Percentiles rank a stretch among this genome's conserved stretches.
These are phyloP conservation scores for Hirsutella rhossiliensis DNA, from an alignment of 2,329 filamentous ascomycete genomes.

Conservation along the genomic window DNA sequence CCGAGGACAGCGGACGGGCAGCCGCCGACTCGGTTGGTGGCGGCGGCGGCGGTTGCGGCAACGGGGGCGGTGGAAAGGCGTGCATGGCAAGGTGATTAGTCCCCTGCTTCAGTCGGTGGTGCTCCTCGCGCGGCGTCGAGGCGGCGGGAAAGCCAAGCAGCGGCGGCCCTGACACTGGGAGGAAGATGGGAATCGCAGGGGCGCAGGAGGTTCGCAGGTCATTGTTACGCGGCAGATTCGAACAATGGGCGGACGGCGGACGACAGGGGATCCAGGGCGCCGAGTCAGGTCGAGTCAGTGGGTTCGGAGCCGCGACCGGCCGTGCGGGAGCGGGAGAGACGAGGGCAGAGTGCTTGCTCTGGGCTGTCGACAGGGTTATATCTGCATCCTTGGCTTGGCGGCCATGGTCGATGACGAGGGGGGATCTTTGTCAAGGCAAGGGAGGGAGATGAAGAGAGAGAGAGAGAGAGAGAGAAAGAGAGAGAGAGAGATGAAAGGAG, in stretches of 20 bases:
- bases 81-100: conserved; percentile 3
- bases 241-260: neutral
- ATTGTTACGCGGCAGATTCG: conserved; percentile 2
- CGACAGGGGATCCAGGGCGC: no score
- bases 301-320: neutral
- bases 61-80: conserved; percentile 3
- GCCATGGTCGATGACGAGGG: neutral
- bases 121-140: neutral
- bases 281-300: neutral
- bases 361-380: neutral
- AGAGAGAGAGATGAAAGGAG: neutral
- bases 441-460: neutral
- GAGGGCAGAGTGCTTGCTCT: neutral
- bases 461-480: neutral
- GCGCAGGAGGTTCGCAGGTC: conserved; percentile 1
- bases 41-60: no score
- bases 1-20: neutral
- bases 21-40: neutral
- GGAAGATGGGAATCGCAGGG: conserved; percentile 1
- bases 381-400: neutral
- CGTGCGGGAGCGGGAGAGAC: neutral
- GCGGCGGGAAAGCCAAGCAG: neutral
- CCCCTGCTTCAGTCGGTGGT: neutral
- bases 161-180: neutral
- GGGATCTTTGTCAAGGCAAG: neutral